Evolutionary conservation across 2,329 filamentous ascomycete genomes (phyloP).

Genomic region (Fusarium albosuccineum): DNA sequence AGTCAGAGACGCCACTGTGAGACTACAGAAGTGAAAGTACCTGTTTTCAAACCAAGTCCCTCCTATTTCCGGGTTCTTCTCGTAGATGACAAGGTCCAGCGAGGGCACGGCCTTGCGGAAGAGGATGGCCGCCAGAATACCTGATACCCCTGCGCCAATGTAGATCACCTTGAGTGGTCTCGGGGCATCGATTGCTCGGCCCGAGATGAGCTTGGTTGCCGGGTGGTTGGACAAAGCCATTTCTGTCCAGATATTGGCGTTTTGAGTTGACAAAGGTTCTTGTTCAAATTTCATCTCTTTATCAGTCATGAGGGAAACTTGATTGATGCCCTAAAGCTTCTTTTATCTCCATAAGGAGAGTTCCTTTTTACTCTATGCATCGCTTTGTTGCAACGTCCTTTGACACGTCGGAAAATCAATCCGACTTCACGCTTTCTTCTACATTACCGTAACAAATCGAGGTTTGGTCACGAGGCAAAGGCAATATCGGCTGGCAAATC

Average conservation of each 20-base stretch:
- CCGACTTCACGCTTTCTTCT: not conserved
- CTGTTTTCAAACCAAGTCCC: too few species aligned
- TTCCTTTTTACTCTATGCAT: not conserved
- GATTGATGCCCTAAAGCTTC: not conserved
- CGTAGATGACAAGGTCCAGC: too few species aligned
- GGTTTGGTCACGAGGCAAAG: not conserved
- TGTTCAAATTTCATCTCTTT: not conserved
- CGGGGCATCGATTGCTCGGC: constrained; percentile 8
- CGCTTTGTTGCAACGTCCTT: not conserved
- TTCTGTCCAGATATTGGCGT: not conserved
- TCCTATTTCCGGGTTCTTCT: too few species aligned
- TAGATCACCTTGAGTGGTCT: constrained; percentile 14
- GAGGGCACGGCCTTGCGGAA: too few species aligned
- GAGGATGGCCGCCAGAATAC: too few species aligned
- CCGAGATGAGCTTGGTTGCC: not conserved
- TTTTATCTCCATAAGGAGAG: not conserved
- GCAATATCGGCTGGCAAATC: not conserved
- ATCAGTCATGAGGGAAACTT: too few species aligned
- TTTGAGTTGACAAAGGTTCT: not conserved
- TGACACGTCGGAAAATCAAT: constrained; percentile 5
- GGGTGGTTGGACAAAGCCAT: constrained; percentile 3
- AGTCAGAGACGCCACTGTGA: too few species aligned
- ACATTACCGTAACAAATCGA: not conserved
- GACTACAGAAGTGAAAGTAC: too few species aligned
- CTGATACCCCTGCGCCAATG: not conserved